These are phyloP conservation scores for Epichloe bromicola DNA, from an alignment of 2,329 filamentous ascomycete species.

Conservation along the genomic window DNA sequence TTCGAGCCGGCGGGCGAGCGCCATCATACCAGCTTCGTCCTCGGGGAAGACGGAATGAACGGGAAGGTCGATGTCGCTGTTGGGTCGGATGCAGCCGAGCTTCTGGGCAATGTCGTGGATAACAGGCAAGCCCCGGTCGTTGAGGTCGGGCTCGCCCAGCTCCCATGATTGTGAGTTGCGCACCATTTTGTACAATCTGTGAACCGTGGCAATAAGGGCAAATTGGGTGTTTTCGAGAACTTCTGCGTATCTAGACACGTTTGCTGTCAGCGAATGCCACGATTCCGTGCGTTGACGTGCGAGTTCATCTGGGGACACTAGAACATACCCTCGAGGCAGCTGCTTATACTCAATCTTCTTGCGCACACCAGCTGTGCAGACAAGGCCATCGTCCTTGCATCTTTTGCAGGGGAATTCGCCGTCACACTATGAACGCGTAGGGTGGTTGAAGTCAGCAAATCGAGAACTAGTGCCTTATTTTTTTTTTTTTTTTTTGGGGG, in stretches of 20 bases:
- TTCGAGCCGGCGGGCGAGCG: constrained; percentile 42
- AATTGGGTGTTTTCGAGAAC: constrained; percentile 54
- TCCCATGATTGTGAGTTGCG: constrained; percentile 45
- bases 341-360: constrained; percentile 61
- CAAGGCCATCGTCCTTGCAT: constrained; percentile 51
- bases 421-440: constrained; percentile 34
- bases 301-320: not conserved
- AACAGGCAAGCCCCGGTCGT: constrained; percentile 48
- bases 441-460: not conserved
- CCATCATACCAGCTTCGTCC: constrained; percentile 43
- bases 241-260: constrained; percentile 40
- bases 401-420: constrained; percentile 54
- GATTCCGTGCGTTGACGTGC: no score
- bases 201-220: constrained; percentile 49
- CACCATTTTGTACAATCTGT: constrained; percentile 54
- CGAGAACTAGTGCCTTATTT: no score
- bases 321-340: constrained; percentile 43
- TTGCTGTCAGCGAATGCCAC: not conserved
- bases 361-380: constrained; percentile 48
- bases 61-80: constrained; percentile 46
- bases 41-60: constrained; percentile 48
- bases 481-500: no score
- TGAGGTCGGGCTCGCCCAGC: constrained; percentile 49
- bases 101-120: constrained; percentile 53
- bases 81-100: constrained; percentile 50